Evolutionary conservation across 2,329 filamentous ascomycete species (phyloP), one percentile per base, ranked within the genome.

Genomic region (Colletotrichum incanum): DNA sequence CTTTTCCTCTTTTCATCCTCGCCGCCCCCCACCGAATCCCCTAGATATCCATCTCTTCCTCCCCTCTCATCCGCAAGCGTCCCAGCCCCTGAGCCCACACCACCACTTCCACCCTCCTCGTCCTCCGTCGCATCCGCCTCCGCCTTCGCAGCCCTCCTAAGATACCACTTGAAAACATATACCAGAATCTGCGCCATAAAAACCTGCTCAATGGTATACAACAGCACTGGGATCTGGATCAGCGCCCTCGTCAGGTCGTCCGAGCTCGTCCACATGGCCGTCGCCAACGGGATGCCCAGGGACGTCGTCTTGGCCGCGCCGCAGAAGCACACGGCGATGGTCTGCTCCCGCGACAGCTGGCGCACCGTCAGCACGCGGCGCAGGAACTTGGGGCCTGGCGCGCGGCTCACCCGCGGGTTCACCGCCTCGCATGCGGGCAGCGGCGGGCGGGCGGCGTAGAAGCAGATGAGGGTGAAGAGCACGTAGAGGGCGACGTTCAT

Each of bases 261-360:
- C 12, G 89, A 81, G 18, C 87, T 84, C 18, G 84, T 82, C 84
- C 91, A 94, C 89, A 94, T 93, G 71, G 92, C 89, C 41, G 89
- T 89, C 62, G 90, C 86, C 37, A 94, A 79, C 0, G 92, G 92
- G 9, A 94, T 92, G 0, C 92, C 92, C 69, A 94, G 84, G 3
- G 89, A 91, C 1, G 92, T 91, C 3, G 92, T 93, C 80, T 94
- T 94, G 18, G 92, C 92, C 0, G 92, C 91, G 34, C 90, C 91
- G 76, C 92, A 93, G 80, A 94, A 94, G 75, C 92, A 93, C 18
- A 93, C 89, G 0, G 93, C 91, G 61, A 94, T 88, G 0, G 92
- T 88, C 76, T 93, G 90, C 70, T 88, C 86, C 47, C 87, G 87
- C 0, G 86, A 82, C 78, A 93, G 85, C 76, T 86, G 89, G 45